Percentiles rank a stretch among this genome's conserved stretches.
phyloP scores from a whole-genome alignment of 192 early-diverging fungal species.

The Rhizoclosmatium sp. region DNA sequence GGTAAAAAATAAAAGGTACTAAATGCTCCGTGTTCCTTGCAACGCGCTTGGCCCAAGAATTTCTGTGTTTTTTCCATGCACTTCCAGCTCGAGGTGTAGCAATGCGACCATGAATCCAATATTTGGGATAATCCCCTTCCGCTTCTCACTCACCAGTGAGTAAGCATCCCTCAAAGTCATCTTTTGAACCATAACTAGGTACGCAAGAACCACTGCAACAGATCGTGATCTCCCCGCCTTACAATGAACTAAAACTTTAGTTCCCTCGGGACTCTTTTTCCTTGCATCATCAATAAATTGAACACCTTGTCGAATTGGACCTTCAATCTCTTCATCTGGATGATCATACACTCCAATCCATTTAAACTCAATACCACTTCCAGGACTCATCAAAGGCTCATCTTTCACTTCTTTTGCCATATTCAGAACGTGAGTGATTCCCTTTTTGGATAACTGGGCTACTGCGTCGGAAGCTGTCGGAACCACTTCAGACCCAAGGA shows the following conservation, averaged over 20 bases:
- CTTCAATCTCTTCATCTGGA: constrained; percentile 74
- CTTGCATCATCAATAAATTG: constrained; percentile 69
- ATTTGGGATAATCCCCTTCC: constrained; percentile 76
- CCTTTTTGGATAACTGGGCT: constrained; percentile 53
- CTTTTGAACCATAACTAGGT: constrained; percentile 64
- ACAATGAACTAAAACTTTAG: constrained; percentile 77
- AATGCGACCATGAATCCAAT: constrained; percentile 79
- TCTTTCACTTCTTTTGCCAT: constrained; percentile 77
- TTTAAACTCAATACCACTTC: constrained; percentile 49
- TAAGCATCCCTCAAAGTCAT: constrained; percentile 74
- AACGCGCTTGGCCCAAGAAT: constrained; percentile 1
- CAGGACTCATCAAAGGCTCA: constrained; percentile 38
- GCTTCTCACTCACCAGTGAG: constrained; percentile 67
- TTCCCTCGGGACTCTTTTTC: constrained; percentile 21
- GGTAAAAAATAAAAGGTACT: constrained; percentile 4
- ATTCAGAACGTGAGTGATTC: constrained; percentile 74
- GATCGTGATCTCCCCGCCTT: constrained; percentile 78
- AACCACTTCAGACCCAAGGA: constrained; percentile 69
- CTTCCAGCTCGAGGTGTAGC: constrained; percentile 69
- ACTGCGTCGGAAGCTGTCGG: constrained; percentile 60
- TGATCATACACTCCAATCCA: constrained; percentile 63
- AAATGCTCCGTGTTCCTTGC: neutral
- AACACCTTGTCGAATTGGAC: constrained; percentile 65
- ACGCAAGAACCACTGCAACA: constrained; percentile 72
- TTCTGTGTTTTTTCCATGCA: constrained; percentile 53